Evolutionary conservation across 2,329 filamentous ascomycete species (phyloP), one percentile per base, ranked within the genome.

Genomic region (Emergomyces pasteurianus): DNA sequence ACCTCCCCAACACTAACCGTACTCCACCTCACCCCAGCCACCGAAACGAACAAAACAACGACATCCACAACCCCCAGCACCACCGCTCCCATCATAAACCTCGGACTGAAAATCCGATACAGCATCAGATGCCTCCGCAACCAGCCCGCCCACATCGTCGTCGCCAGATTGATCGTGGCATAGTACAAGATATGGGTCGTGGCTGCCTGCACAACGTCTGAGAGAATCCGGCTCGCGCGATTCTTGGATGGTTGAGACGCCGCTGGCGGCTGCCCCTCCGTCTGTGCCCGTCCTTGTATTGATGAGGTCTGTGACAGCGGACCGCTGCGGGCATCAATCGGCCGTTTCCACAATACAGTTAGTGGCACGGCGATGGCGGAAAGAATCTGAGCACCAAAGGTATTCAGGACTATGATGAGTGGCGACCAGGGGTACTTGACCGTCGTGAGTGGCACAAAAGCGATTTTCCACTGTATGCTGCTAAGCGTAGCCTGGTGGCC

Each of bases 391-490:
- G 90, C 87, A 9, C 88, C 92, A 67, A 94, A 96, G 0, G 88
- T 91, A 78, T 97, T 99, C 63, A 95, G 80, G 1, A 84, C 77
- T 42, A 99, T 84, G 28, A 94, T 79, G 1, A 97, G 71, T 0
- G 92, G 92, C 0, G 86, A 88, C 89, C 89, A 96, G 0, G 94
- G 94, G 75, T 99, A 96, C 61, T 84, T 83, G 65, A 99, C 84
- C 6, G 83, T 84, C 62, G 87, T 85, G 8, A 97, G 81, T 0
- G 92, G 89, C 66, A 99, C 89, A 75, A 99, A 99, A 2, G 91
- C 92, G 23, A 85, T 84, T 76, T 99, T 94, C 94, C 94, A 99
- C 71, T 99, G 94, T 70, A 99, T 92, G 65, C 86, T 89, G 66
- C 86, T 83, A 28, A 96, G 82, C 0, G 86, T 88, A 14, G 92